Conservation (phyloP, 2,329 filamentous ascomycete species). For the Talaromyces sp. region DNA sequence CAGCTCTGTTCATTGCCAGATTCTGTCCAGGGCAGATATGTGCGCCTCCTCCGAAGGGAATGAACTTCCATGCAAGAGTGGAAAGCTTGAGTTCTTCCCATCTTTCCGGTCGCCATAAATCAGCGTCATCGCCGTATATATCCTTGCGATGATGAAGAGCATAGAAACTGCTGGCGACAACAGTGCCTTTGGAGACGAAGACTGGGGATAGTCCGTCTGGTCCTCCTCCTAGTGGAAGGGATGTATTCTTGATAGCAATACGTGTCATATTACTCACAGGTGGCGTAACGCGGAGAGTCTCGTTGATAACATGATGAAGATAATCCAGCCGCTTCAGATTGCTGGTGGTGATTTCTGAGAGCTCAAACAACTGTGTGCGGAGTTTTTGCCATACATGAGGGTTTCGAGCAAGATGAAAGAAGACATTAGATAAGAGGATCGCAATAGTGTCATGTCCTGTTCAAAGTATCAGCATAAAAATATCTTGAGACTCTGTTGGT, state of each 20-base stretch:
- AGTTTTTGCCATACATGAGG: conserved; percentile 27
- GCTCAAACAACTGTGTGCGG: conserved; percentile 25
- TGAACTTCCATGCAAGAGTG: conserved; percentile 42
- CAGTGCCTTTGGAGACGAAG: conserved; percentile 62
- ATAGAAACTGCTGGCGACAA: conserved; percentile 64
- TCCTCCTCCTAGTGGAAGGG: conserved; percentile 17
- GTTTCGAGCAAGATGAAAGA: conserved; percentile 34
- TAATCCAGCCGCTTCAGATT: conserved; percentile 16
- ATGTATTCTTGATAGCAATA: conserved; percentile 35
- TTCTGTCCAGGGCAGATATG: conserved; percentile 26
- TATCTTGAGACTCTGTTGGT: not conserved
- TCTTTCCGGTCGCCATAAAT: conserved; percentile 47
- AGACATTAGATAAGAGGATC: conserved; percentile 43
- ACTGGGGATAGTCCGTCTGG: conserved; percentile 51
- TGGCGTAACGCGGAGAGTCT: conserved; percentile 50
- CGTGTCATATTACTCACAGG: conserved; percentile 45
- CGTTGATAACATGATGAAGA: conserved; percentile 19
- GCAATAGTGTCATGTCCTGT: conserved; percentile 56
- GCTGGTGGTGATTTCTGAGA: conserved; percentile 31
- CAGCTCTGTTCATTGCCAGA: conserved; percentile 14
- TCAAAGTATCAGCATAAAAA: not conserved
- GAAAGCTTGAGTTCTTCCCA: conserved; percentile 49
- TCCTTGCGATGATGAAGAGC: conserved; percentile 68
- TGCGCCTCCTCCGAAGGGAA: conserved; percentile 28
- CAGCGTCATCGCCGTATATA: conserved; percentile 45